Evolutionary conservation across 2,329 filamentous ascomycete species (phyloP).

Genomic region (Teratosphaeriaceae sp.): DNA sequence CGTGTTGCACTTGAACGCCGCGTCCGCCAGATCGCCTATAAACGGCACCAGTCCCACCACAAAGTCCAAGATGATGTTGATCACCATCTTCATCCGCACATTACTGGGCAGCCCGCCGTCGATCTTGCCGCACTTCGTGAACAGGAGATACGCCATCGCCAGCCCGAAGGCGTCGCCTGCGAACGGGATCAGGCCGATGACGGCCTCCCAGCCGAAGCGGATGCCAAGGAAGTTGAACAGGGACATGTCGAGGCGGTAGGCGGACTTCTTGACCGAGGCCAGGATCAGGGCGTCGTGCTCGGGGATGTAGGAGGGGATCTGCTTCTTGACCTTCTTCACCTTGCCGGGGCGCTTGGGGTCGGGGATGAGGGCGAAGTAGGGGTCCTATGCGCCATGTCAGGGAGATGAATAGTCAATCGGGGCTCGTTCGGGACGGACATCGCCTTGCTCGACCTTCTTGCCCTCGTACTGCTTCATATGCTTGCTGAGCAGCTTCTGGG

Average conservation of each 20-base stretch:
- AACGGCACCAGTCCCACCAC: constrained; percentile 67
- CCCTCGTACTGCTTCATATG: constrained; percentile 42
- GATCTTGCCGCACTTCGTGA: constrained; percentile 64
- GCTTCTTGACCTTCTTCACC: constrained; percentile 77
- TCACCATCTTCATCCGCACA: constrained; percentile 64
- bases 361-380: constrained; percentile 78
- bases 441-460: constrained; percentile 35
- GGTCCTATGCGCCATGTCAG: no score
- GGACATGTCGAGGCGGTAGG: constrained; percentile 78
- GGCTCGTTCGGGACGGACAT: constrained; percentile 36
- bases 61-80: constrained; percentile 73
- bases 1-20: constrained; percentile 67
- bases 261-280: constrained; percentile 76
- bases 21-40: constrained; percentile 68
- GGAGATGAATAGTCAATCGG: no score
- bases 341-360: constrained; percentile 67
- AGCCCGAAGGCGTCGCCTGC: constrained; percentile 70
- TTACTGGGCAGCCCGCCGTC: constrained; percentile 65
- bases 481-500: constrained; percentile 42
- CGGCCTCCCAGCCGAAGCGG: constrained; percentile 80
- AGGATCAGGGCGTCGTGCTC: constrained; percentile 74
- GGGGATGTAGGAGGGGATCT: constrained; percentile 74
- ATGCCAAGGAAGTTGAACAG: constrained; percentile 77
- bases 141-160: constrained; percentile 67
- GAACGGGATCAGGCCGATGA: constrained; percentile 78